These are phyloP conservation scores for Spiraea crenata DNA, from an alignment of 331 rosid genomes.

Conservation along the genomic window DNA sequence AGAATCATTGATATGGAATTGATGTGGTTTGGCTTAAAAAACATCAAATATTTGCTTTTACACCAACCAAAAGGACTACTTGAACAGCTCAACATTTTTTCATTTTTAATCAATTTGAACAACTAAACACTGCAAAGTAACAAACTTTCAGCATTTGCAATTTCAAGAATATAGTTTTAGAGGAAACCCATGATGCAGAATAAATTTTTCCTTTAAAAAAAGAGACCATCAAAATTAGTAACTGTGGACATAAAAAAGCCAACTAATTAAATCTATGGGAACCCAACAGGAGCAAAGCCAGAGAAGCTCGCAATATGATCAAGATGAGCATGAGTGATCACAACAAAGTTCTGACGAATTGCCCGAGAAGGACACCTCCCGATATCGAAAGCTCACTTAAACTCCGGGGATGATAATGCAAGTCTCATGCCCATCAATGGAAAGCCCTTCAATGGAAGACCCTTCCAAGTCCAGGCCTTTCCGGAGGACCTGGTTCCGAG, in stretches of 20 bases:
- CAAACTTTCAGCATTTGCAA: not conserved
- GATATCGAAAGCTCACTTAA: slow-evolving; percentile 84
- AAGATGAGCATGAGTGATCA: slow-evolving; percentile 94
- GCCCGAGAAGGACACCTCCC: slow-evolving; percentile 86
- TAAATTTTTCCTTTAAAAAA: too few species aligned
- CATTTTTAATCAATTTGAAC: too few species aligned
- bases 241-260: too few species aligned
- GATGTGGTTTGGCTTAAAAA: too few species aligned
- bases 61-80: slow-evolving; percentile 98
- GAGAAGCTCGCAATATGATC: slow-evolving; percentile 84
- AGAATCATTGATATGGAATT: too few species aligned
- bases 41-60: too few species aligned
- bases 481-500: slow-evolving; percentile 69
- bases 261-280: too few species aligned
- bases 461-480: slow-evolving; percentile 86
- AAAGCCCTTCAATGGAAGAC: slow-evolving; percentile 65
- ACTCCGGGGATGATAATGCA: slow-evolving; percentile 84
- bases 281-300: not conserved
- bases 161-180: not conserved
- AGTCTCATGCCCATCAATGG: slow-evolving; percentile 93
- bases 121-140: slow-evolving; percentile 30
- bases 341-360: slow-evolving; percentile 76
- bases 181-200: too few species aligned
- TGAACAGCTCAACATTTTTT: too few species aligned
- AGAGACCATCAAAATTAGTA: too few species aligned